A percentile compares a stretch with the other conserved stretches of the same genome.
These are phyloP conservation scores for Gillenia trifoliata DNA, from an alignment of 306 rosid genomes.

Conservation along the genomic window DNA sequence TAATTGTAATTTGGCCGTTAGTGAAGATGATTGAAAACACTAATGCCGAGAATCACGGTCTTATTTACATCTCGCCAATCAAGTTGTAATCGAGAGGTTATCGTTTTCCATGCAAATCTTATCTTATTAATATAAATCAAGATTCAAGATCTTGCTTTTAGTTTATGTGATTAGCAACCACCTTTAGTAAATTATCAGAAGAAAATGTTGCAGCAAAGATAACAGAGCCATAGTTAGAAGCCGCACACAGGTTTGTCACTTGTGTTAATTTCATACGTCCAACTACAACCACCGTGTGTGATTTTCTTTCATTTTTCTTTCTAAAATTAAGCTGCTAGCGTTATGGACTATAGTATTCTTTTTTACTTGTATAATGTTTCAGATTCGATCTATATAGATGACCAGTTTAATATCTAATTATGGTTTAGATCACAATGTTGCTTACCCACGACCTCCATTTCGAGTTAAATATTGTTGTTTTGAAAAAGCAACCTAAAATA, in stretches of 20 bases:
- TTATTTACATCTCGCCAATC: constrained; percentile 11
- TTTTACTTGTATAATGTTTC: background rate
- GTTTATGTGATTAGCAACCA: background rate
- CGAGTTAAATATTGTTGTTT: background rate
- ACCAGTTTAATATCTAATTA: background rate
- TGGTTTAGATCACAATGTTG: too few relatives aligned
- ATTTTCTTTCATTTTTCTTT: background rate
- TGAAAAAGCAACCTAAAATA: too few relatives aligned
- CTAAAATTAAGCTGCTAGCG: too few relatives aligned
- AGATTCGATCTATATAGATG: too few relatives aligned
- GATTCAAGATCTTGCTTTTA: background rate
- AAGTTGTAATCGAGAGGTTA: constrained; percentile 29
- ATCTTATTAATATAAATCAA: constrained; percentile 19
- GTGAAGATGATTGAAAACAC: constrained; percentile 38
- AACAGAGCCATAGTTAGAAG: background rate
- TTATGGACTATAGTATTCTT: too few relatives aligned
- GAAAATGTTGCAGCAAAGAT: background rate
- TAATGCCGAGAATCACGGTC: constrained; percentile 65
- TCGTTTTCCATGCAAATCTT: constrained; percentile 53
- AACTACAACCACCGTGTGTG: background rate
- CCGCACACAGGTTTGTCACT: background rate
- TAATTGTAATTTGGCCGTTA: constrained; percentile 8
- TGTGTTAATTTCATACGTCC: background rate
- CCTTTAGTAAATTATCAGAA: background rate
- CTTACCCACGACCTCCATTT: background rate